Evolutionary conservation across 768 basidiomycete genomes (phyloP).

Genomic region (Kwoniella sp.): DNA sequence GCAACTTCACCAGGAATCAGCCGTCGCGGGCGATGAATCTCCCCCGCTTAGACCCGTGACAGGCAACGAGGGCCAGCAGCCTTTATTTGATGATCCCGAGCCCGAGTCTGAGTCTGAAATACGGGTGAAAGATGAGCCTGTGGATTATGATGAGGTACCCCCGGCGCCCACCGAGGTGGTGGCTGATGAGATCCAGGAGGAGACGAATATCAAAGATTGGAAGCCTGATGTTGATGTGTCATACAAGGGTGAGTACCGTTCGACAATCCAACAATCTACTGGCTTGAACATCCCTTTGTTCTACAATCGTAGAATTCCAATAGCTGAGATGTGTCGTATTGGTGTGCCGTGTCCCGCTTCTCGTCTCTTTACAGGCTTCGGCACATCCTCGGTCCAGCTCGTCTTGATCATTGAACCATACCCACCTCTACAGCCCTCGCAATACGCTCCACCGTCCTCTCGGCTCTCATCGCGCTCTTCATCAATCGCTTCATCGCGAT

Average conservation of each 20-base stretch:
- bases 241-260: conserved; percentile 45
- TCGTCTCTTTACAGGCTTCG: conserved; percentile 42
- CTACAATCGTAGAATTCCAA: too few species aligned
- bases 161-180: neutral
- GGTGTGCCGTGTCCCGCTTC: neutral
- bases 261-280: neutral
- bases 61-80: neutral
- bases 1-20: neutral
- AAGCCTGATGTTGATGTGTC: conserved; percentile 51
- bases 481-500: conserved; percentile 36
- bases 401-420: conserved; percentile 55
- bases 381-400: conserved; percentile 53
- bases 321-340: too few species aligned
- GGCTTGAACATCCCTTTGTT: neutral
- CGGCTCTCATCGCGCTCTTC: conserved; percentile 49
- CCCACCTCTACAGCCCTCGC: conserved; percentile 42
- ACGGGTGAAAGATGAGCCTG: conserved; percentile 26
- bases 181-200: conserved; percentile 19
- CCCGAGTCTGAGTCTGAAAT: conserved; percentile 7
- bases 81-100: neutral
- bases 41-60: conserved; percentile 10
- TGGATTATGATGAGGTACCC: conserved; percentile 24
- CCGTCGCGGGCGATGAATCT: conserved; percentile 3
- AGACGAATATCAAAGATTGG: conserved; percentile 47
- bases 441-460: conserved; percentile 47